Evolutionary conservation across 495 filamentous ascomycete genomes (phyloP).

Genomic region (Penicillium diatomitis): DNA sequence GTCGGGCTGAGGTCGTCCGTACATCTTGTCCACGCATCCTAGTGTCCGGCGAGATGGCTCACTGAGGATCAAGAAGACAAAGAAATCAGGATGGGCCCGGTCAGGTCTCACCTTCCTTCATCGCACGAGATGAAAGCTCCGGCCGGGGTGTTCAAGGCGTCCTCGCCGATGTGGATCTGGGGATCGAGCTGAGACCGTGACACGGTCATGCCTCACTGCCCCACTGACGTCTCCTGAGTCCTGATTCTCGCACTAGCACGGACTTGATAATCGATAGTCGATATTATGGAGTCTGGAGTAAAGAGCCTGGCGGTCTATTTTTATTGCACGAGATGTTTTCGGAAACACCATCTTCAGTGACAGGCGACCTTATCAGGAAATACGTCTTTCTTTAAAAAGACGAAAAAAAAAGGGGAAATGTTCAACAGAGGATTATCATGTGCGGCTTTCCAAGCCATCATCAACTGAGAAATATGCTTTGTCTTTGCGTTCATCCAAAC

Average conservation of each 20-base stretch:
- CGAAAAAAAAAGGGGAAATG: too few relatives aligned
- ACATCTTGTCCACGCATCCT: constrained; percentile 15
- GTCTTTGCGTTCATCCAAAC: too few relatives aligned
- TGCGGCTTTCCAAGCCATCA: too few relatives aligned
- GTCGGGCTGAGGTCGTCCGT: constrained; percentile 14
- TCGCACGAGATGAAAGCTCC: background rate
- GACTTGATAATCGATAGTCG: too few relatives aligned
- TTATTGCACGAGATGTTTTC: too few relatives aligned
- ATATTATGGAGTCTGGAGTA: too few relatives aligned
- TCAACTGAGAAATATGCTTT: too few relatives aligned
- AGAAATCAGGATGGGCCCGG: background rate
- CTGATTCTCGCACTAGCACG: background rate
- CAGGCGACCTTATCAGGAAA: too few relatives aligned
- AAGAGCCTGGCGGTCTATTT: too few relatives aligned
- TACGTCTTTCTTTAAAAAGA: too few relatives aligned
- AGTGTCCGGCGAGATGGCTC: background rate
- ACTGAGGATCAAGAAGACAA: background rate
- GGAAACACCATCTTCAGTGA: too few relatives aligned
- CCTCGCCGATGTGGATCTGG: background rate
- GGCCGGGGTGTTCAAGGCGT: background rate
- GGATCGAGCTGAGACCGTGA: background rate
- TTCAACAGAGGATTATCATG: too few relatives aligned
- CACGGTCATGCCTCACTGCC: background rate
- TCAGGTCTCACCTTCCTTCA: background rate
- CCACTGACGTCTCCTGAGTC: background rate